These are phyloP conservation scores for Sporobolomyces phaffii DNA, from an alignment of 768 basidiomycete genomes.

Conservation along the genomic window DNA sequence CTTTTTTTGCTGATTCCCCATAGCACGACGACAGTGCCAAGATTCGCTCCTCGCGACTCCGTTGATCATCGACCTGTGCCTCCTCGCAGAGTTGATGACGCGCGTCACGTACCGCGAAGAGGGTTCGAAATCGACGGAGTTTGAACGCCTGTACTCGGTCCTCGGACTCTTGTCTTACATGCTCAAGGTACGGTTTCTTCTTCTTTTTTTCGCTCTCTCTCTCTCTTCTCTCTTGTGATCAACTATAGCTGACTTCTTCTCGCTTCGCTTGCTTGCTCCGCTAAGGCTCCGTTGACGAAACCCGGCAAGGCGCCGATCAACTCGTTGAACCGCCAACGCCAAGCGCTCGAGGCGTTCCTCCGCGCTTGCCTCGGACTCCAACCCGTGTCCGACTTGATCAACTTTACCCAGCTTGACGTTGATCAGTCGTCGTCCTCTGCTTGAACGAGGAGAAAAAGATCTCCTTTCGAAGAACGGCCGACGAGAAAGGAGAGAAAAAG, in stretches of 20 bases:
- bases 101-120: slow-evolving; percentile 75
- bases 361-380: slow-evolving; percentile 42
- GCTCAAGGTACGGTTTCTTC: slow-evolving; percentile 68
- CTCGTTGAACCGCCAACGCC: slow-evolving; percentile 87
- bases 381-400: slow-evolving; percentile 63
- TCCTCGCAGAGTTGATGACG: slow-evolving; percentile 88
- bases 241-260: slow-evolving; percentile 26
- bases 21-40: slow-evolving; percentile 56
- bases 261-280: no score
- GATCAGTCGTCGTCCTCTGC: no score
- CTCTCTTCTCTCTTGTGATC: slow-evolving; percentile 49
- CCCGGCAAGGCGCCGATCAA: slow-evolving; percentile 86
- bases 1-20: slow-evolving; percentile 5
- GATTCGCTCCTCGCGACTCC: slow-evolving; percentile 94
- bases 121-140: slow-evolving; percentile 52
- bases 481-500: no score
- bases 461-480: no score
- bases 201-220: not conserved
- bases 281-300: slow-evolving; percentile 45
- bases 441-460: no score
- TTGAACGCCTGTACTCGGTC: slow-evolving; percentile 79
- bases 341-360: slow-evolving; percentile 56
- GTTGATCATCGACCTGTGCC: slow-evolving; percentile 85
- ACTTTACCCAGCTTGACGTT: slow-evolving; percentile 31
- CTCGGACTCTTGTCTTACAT: slow-evolving; percentile 90